Evolutionary conservation across 805 yeast genomes (phyloP).

Genomic region (Metschnikowia corniflorae): DNA sequence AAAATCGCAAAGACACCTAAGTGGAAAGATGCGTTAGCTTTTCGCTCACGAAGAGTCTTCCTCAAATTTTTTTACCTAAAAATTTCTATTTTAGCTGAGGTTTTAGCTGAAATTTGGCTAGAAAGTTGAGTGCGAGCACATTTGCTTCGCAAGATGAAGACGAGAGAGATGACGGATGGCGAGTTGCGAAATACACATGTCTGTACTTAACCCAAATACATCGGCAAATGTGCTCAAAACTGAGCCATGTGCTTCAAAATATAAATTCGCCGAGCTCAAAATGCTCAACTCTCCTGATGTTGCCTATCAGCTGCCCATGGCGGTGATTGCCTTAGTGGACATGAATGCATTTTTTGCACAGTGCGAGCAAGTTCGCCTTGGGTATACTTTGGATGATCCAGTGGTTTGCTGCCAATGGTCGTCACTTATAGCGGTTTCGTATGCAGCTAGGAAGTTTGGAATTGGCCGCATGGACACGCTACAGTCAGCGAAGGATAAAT

Average conservation of each 20-base stretch:
- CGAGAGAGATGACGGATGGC: too few species aligned
- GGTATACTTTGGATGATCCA: constrained; percentile 64
- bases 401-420: constrained; percentile 95
- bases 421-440: constrained; percentile 82
- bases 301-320: constrained; percentile 62
- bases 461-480: constrained; percentile 74
- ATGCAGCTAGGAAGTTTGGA: constrained; percentile 85
- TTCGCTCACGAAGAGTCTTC: too few species aligned
- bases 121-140: too few species aligned
- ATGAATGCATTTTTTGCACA: constrained; percentile 96
- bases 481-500: constrained; percentile 64
- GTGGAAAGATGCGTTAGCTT: too few species aligned
- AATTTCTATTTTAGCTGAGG: too few species aligned
- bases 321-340: constrained; percentile 83
- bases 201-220: constrained; percentile 3
- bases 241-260: constrained; percentile 9
- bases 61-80: too few species aligned
- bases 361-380: constrained; percentile 76
- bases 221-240: not conserved
- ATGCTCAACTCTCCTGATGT: constrained; percentile 43
- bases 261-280: constrained; percentile 35
- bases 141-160: too few species aligned
- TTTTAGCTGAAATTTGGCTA: too few species aligned
- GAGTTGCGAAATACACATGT: constrained; percentile 1
- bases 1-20: too few species aligned